A percentile compares a stretch with the other conserved stretches of the same genome.
Conservation (phyloP, 257 asterid genomes). For the Solanum etuberosum region DNA sequence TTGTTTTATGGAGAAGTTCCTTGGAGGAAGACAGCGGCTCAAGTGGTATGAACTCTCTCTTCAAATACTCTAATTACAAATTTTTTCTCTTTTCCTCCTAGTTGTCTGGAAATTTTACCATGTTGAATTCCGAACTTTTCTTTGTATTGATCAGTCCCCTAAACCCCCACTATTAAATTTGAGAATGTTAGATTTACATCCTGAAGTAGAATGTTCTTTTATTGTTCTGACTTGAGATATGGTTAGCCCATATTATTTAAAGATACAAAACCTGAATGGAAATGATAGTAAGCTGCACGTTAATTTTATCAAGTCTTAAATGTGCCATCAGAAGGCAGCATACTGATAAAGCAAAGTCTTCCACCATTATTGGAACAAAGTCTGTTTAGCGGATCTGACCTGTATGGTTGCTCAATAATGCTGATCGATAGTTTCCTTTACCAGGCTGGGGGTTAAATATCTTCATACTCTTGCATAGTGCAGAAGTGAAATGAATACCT, state of each 20-base stretch:
- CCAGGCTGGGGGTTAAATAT: conserved; percentile 2
- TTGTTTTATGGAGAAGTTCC: conserved; percentile 52
- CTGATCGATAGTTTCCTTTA: not conserved
- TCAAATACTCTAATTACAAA: not conserved
- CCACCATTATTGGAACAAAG: not conserved
- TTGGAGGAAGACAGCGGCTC: conserved; percentile 45
- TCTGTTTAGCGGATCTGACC: not conserved
- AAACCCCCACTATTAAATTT: not conserved
- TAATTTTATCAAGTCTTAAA: not conserved
- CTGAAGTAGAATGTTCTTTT: not conserved
- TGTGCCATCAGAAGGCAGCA: not conserved
- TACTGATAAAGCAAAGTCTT: not conserved
- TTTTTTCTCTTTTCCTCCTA: not conserved
- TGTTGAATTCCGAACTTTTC: not conserved
- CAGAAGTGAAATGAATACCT: not conserved
- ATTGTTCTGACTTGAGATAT: not conserved
- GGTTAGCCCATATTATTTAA: not conserved
- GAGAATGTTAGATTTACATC: not conserved
- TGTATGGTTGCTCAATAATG: not conserved
- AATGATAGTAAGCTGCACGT: not conserved
- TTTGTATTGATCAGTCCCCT: not conserved
- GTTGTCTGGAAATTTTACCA: not conserved
- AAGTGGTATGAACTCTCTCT: conserved; percentile 30
- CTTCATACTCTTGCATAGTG: not conserved
- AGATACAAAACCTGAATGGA: not conserved